These are phyloP conservation scores for Ceratocystis colombiana DNA, from an alignment of 2,329 filamentous ascomycete species.

Conservation along the genomic window DNA sequence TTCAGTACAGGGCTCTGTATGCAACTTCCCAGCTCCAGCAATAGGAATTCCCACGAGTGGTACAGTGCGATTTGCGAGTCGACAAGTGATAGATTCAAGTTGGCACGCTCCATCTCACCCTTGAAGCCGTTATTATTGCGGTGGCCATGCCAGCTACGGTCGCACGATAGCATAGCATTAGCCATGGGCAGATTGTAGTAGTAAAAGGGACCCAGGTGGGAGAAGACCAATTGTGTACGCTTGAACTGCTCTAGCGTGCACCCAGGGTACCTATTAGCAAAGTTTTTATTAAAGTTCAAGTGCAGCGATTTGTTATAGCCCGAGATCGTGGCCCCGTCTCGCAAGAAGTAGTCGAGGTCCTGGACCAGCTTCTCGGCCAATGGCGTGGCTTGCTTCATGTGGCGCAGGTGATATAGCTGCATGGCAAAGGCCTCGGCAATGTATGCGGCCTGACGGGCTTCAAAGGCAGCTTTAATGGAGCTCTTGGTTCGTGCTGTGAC, in stretches of 20 bases:
- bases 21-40: conserved; percentile 67
- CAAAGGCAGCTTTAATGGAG: conserved; percentile 47
- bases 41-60: conserved; percentile 78
- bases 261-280: conserved; percentile 64
- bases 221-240: conserved; percentile 55
- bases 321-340: conserved; percentile 66
- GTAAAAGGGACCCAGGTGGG: conserved; percentile 62
- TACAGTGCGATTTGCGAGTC: conserved; percentile 84
- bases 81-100: conserved; percentile 81
- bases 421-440: conserved; percentile 83
- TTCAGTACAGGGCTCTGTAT: conserved; percentile 48
- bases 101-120: conserved; percentile 74
- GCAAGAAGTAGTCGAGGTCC: conserved; percentile 68
- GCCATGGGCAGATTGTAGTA: conserved; percentile 76
- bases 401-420: conserved; percentile 76
- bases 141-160: conserved; percentile 64
- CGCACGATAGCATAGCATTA: conserved; percentile 62
- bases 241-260: conserved; percentile 71
- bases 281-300: conserved; percentile 72
- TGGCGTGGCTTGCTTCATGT: conserved; percentile 54
- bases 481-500: conserved; percentile 44
- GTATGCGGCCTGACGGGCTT: conserved; percentile 65
- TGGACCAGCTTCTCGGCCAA: conserved; percentile 63
- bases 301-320: conserved; percentile 84
- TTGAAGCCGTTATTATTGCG: conserved; percentile 61